phyloP scores from a whole-genome alignment of 2,329 filamentous ascomycete genomes.

The Diaporthe aspalathi region DNA sequence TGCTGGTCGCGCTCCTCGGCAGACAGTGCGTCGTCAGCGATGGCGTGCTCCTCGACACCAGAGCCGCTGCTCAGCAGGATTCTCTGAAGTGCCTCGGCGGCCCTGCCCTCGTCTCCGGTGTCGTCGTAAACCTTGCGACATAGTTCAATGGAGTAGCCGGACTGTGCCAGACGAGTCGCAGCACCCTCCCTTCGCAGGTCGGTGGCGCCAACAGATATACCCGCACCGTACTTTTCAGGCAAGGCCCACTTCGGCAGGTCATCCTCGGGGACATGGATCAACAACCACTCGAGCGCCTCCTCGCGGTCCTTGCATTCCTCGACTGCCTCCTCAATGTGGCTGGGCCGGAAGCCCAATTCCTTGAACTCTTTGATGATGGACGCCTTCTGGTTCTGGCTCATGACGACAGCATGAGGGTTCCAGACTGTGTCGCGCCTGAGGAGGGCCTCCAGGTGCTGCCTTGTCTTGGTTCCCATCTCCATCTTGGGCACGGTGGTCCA shows the following conservation, averaged over 20 bases:
- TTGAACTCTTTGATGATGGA: slow-evolving; percentile 78
- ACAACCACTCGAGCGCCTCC: slow-evolving; percentile 93
- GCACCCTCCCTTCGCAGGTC: slow-evolving; percentile 85
- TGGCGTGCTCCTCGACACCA: slow-evolving; percentile 41
- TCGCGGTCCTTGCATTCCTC: slow-evolving; percentile 90
- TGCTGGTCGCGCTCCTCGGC: slow-evolving; percentile 62
- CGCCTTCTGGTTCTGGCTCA: slow-evolving; percentile 68
- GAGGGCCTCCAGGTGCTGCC: slow-evolving; percentile 81
- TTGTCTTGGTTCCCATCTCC: slow-evolving; percentile 87
- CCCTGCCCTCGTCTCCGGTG: slow-evolving; percentile 76
- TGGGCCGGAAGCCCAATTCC: slow-evolving; percentile 86
- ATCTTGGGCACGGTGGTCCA: slow-evolving; percentile 91
- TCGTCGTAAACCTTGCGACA: slow-evolving; percentile 82
- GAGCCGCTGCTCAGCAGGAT: slow-evolving; percentile 67
- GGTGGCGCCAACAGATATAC: slow-evolving; percentile 85
- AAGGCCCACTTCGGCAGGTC: slow-evolving; percentile 93
- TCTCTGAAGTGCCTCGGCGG: slow-evolving; percentile 83
- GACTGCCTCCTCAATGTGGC: slow-evolving; percentile 89
- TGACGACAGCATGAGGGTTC: slow-evolving; percentile 82
- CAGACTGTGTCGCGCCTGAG: slow-evolving; percentile 83
- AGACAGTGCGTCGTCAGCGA: slow-evolving; percentile 44
- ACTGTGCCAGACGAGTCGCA: slow-evolving; percentile 82
- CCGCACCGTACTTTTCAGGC: slow-evolving; percentile 90
- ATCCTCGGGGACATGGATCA: slow-evolving; percentile 97
- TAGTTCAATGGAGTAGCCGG: slow-evolving; percentile 87